Evolutionary conservation across 2,329 filamentous ascomycete species (phyloP).

Genomic region (Dactylellina leptospora): DNA sequence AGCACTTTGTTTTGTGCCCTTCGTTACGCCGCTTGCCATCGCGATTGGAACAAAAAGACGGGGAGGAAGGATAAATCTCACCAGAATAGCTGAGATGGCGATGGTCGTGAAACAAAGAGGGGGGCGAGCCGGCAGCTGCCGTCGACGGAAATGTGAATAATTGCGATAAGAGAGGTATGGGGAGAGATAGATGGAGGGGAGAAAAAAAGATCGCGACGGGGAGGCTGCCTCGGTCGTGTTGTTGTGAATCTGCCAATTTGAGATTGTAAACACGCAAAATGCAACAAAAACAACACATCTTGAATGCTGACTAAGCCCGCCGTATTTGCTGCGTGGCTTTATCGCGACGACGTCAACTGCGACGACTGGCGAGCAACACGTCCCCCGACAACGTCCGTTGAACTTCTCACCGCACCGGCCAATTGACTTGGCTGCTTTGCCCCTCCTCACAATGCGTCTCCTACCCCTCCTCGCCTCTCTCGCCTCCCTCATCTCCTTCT

Average conservation of each 20-base stretch:
- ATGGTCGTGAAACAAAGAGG: constrained; percentile 12
- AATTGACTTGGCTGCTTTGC: constrained; percentile 53
- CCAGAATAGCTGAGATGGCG: not conserved
- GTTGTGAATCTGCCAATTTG: constrained; percentile 47
- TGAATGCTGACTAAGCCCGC: constrained; percentile 31
- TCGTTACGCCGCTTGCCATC: constrained; percentile 49
- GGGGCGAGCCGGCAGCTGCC: constrained; percentile 35
- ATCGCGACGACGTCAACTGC: constrained; percentile 35
- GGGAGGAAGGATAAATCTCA: not conserved
- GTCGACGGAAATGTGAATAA: constrained; percentile 24
- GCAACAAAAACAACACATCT: constrained; percentile 35
- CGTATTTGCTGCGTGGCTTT: constrained; percentile 49
- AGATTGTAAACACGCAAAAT: constrained; percentile 51
- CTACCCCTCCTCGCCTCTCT: constrained; percentile 36
- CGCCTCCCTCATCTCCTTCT: constrained; percentile 42
- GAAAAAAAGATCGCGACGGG: constrained; percentile 29
- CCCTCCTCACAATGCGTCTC: constrained; percentile 39
- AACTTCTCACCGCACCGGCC: constrained; percentile 12
- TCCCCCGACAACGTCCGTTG: not conserved
- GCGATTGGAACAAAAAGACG: constrained; percentile 31
- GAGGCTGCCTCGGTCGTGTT: constrained; percentile 6
- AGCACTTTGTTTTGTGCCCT: constrained; percentile 34
- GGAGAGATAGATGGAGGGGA: too few species aligned
- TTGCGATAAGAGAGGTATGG: constrained; percentile 4
- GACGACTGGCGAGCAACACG: not conserved